phyloP scores from a whole-genome alignment of 768 basidiomycete genomes.

The Coprinopsis cinerea region DNA sequence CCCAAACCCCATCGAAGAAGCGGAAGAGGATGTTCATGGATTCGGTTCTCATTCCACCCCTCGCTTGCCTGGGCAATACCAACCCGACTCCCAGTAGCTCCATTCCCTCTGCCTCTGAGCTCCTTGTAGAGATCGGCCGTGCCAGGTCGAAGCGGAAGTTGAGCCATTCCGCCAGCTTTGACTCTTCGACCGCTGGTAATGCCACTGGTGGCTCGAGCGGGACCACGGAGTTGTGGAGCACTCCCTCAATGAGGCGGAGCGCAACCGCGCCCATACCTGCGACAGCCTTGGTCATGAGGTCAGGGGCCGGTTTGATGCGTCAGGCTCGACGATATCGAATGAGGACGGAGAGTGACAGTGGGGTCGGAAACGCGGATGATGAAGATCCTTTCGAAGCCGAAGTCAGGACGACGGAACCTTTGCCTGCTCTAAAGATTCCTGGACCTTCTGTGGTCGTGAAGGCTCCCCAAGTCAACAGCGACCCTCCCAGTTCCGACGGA shows the following conservation, averaged over 20 bases:
- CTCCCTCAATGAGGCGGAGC: neutral
- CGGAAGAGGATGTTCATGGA: constrained; percentile 48
- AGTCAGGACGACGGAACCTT: constrained; percentile 5
- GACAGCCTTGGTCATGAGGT: neutral
- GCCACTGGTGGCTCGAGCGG: constrained; percentile 5
- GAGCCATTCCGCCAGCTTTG: constrained; percentile 3
- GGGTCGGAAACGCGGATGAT: neutral
- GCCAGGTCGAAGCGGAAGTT: constrained; percentile 6
- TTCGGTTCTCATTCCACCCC: constrained; percentile 33
- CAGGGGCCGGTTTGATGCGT: neutral
- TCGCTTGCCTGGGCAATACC: no score
- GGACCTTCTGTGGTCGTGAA: constrained; percentile 1
- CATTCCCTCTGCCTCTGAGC: constrained; percentile 7
- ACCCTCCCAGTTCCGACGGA: constrained; percentile 15
- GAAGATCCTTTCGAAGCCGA: constrained; percentile 30
- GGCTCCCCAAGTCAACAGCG: constrained; percentile 8
- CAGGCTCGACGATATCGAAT: neutral
- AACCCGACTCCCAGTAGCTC: no score
- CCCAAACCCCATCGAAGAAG: constrained; percentile 24
- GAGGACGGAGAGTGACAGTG: neutral
- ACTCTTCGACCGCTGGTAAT: neutral
- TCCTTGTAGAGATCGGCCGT: neutral
- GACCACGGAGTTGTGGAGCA: constrained; percentile 11
- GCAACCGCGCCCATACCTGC: neutral
- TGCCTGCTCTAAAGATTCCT: constrained; percentile 13